These are phyloP conservation scores for Neurospora sp. DNA, from an alignment of 495 filamentous ascomycete genomes.

Conservation along the genomic window DNA sequence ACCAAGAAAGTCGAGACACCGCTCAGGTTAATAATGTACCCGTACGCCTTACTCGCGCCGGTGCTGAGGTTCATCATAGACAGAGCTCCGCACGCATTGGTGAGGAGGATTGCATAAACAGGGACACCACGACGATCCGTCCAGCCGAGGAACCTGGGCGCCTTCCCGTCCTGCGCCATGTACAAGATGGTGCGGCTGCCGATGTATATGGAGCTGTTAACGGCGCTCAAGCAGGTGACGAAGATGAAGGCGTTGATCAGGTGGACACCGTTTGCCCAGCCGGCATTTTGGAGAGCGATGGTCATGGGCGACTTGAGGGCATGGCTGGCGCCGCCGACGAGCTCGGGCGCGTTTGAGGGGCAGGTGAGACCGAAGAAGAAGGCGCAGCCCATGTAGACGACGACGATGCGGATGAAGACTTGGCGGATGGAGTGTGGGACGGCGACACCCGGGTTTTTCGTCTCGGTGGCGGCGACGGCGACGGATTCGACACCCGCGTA, in stretches of 20 bases:
- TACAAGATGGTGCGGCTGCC: constrained; percentile 54
- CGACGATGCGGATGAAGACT: constrained; percentile 65
- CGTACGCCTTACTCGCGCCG: constrained; percentile 46
- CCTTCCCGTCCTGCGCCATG: constrained; percentile 56
- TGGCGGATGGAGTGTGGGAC: constrained; percentile 65
- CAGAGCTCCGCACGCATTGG: constrained; percentile 57
- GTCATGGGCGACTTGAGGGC: constrained; percentile 49
- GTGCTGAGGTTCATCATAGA: constrained; percentile 54
- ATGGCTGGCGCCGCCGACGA: constrained; percentile 40
- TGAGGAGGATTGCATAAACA: constrained; percentile 49
- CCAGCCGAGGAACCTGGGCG: constrained; percentile 53
- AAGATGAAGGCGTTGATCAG: constrained; percentile 67
- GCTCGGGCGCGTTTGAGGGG: constrained; percentile 33
- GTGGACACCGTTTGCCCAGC: constrained; percentile 44
- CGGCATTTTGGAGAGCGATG: constrained; percentile 49
- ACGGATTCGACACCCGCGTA: constrained; percentile 70
- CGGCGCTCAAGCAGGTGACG: constrained; percentile 57
- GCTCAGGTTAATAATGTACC: constrained; percentile 38
- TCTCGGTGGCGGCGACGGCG: constrained; percentile 65
- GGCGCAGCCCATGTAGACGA: constrained; percentile 63
- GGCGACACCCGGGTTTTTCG: constrained; percentile 58
- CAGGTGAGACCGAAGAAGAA: constrained; percentile 62
- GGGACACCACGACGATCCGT: constrained; percentile 58
- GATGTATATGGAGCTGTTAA: constrained; percentile 61
- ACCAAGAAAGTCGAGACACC: constrained; percentile 57